These are phyloP conservation scores for Melanopsichium pennsylvanicum DNA, from an alignment of 1,284 basidiomycete genomes.

Conservation along the genomic window DNA sequence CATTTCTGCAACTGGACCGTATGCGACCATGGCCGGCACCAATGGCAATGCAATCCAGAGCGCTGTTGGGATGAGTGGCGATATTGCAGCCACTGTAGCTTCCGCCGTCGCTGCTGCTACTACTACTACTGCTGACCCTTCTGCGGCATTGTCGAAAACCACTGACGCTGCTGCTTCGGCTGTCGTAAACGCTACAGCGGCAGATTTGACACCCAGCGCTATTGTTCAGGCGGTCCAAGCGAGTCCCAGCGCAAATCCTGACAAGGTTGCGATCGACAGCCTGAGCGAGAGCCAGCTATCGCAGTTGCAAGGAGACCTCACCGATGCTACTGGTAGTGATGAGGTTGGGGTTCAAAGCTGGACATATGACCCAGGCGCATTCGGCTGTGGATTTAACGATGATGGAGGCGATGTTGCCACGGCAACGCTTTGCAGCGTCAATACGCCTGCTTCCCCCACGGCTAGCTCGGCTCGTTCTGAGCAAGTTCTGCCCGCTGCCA, in stretches of 20 bases:
- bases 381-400: conserved; percentile 21
- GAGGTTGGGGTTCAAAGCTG: conserved; percentile 14
- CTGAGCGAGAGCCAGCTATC: conserved; percentile 6
- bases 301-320: conserved; percentile 7
- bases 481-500: neutral
- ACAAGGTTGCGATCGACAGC: conserved; percentile 23
- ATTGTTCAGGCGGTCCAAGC: conserved; percentile 18
- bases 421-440: conserved; percentile 30
- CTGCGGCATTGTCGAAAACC: no score
- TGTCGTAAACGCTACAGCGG: no score
- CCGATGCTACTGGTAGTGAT: neutral
- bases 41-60: conserved; percentile 21
- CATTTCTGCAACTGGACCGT: conserved; percentile 28
- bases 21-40: conserved; percentile 23
- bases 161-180: no score
- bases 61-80: conserved; percentile 33
- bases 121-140: neutral
- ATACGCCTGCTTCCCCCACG: conserved; percentile 4
- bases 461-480: neutral
- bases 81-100: neutral
- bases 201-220: neutral
- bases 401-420: conserved; percentile 2
- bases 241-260: neutral
- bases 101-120: neutral
- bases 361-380: conserved; percentile 38